Percentiles rank a stretch among this genome's conserved stretches.
These are phyloP conservation scores for Podospora sp. DNA, from an alignment of 495 filamentous ascomycete species.

Conservation along the genomic window DNA sequence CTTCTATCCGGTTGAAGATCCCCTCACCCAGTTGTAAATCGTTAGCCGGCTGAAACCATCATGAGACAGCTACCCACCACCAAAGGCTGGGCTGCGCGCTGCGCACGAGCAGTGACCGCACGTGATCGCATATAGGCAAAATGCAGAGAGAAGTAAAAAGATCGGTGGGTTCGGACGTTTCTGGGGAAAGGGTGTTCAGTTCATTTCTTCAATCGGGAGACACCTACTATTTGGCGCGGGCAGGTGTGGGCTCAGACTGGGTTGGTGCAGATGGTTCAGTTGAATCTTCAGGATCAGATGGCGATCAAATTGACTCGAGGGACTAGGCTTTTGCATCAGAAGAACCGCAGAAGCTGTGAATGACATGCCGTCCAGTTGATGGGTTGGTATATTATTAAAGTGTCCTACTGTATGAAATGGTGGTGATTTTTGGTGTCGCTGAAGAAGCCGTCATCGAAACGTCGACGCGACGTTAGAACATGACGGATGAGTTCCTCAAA, in stretches of 20 bases:
- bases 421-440: neutral
- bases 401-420: conserved; percentile 6
- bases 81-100: conserved; percentile 1
- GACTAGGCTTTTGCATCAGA: neutral
- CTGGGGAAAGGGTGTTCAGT: neutral
- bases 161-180: neutral
- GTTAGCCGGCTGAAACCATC: conserved; percentile 21
- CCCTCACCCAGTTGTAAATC: conserved; percentile 1
- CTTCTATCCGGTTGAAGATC: neutral
- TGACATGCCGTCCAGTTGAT: neutral
- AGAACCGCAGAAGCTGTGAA: neutral
- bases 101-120: neutral
- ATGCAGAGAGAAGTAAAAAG: neutral
- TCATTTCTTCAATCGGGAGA: conserved; percentile 1
- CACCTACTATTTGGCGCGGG: neutral
- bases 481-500: neutral
- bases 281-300: neutral
- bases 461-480: neutral
- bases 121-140: neutral
- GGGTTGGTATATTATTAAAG: neutral
- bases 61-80: conserved; percentile 20
- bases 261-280: neutral
- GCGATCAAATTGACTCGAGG: neutral
- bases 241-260: neutral
- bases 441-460: neutral